These are phyloP conservation scores for Chiua virens DNA, from an alignment of 768 basidiomycete species.

Conservation along the genomic window DNA sequence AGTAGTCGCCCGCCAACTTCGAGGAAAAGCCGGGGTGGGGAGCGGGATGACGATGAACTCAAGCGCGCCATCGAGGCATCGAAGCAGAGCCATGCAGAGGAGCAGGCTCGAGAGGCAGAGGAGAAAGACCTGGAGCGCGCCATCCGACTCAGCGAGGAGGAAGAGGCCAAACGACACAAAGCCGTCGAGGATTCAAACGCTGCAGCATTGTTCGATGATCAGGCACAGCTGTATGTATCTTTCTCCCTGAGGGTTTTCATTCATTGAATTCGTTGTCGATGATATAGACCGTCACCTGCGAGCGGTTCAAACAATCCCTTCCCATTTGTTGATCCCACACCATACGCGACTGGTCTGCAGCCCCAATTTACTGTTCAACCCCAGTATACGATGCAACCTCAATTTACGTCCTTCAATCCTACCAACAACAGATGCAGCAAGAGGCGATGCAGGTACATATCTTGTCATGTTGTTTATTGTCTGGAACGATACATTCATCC, in stretches of 20 bases:
- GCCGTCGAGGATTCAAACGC: conserved; percentile 75
- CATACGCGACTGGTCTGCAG: conserved; percentile 56
- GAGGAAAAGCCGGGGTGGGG: conserved; percentile 19
- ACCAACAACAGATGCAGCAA: conserved; percentile 90
- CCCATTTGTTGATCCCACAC: conserved; percentile 60
- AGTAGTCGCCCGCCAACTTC: conserved; percentile 16
- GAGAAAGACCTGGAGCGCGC: conserved; percentile 86
- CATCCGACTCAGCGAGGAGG: conserved; percentile 84
- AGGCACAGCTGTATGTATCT: conserved; percentile 66
- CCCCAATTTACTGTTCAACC: conserved; percentile 80
- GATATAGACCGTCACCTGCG: conserved; percentile 31
- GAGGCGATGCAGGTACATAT: conserved; percentile 67
- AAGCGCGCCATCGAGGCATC: conserved; percentile 87
- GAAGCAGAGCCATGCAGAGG: conserved; percentile 68
- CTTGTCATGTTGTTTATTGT: background rate
- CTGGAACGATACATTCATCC: conserved; percentile 8
- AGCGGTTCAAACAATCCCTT: conserved; percentile 52
- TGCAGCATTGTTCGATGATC: conserved; percentile 81
- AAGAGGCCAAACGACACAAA: conserved; percentile 74
- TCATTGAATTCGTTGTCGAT: conserved; percentile 1
- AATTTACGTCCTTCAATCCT: conserved; percentile 95
- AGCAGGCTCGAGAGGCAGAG: conserved; percentile 61
- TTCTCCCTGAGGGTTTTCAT: background rate
- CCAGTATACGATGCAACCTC: conserved; percentile 73
- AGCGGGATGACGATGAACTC: conserved; percentile 81